phyloP scores from a whole-genome alignment of 2,329 filamentous ascomycete species.

The Graphilbum sp. region DNA sequence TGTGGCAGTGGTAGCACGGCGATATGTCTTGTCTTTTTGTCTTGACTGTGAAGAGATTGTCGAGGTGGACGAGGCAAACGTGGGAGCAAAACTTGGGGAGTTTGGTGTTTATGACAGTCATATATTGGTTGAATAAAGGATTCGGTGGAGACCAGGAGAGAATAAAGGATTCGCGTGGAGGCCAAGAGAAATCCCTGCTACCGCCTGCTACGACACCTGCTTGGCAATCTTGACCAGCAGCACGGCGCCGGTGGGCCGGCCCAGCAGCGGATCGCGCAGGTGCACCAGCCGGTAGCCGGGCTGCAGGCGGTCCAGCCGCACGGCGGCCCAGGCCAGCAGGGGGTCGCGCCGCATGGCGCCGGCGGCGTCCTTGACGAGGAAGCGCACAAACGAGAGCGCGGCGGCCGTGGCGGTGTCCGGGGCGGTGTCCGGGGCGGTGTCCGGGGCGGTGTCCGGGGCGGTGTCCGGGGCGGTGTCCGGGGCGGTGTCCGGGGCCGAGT shows the following conservation, averaged over 20 bases:
- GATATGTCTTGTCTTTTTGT: too few relatives aligned
- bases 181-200: background rate
- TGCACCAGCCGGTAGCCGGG: slow-evolving; percentile 64
- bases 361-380: slow-evolving; percentile 70
- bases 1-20: slow-evolving; percentile 41
- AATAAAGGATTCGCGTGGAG: background rate
- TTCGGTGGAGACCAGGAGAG: background rate
- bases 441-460: too few relatives aligned
- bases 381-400: slow-evolving; percentile 57
- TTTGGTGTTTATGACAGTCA: too few relatives aligned
- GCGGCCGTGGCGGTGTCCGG: slow-evolving; percentile 41
- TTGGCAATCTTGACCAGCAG: slow-evolving; percentile 63
- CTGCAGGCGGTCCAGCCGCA: slow-evolving; percentile 65
- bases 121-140: too few relatives aligned
- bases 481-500: background rate
- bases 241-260: slow-evolving; percentile 47
- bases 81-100: too few relatives aligned
- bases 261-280: slow-evolving; percentile 48
- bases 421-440: slow-evolving; percentile 13
- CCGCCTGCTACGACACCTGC: slow-evolving; percentile 11
- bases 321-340: slow-evolving; percentile 75
- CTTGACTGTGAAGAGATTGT: too few relatives aligned
- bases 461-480: too few relatives aligned
- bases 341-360: slow-evolving; percentile 57
- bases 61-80: too few relatives aligned